Evolutionary conservation across 352 stramenopile genomes (phyloP).

Genomic region (Globisporangium okanoganense): DNA sequence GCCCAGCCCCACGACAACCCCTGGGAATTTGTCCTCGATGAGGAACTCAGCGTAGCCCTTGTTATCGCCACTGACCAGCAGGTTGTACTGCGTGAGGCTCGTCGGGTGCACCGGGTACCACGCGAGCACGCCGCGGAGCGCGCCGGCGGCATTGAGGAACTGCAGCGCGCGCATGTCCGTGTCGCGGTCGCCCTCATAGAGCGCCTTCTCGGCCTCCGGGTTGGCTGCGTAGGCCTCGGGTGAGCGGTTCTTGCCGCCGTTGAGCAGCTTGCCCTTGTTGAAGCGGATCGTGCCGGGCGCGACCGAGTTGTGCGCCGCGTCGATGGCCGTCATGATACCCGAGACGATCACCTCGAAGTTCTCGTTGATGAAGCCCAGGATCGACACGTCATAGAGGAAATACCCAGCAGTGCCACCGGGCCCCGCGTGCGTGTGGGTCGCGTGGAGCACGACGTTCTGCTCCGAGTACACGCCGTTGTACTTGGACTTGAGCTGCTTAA

Average conservation of each 20-base stretch:
- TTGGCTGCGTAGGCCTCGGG: slow-evolving; percentile 69
- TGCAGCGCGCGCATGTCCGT: slow-evolving; percentile 60
- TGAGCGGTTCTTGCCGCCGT: slow-evolving; percentile 62
- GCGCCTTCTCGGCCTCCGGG: slow-evolving; percentile 40
- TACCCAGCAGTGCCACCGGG: slow-evolving; percentile 72
- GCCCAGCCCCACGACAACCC: slow-evolving; percentile 26
- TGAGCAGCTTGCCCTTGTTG: slow-evolving; percentile 22
- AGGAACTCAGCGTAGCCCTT: slow-evolving; percentile 55
- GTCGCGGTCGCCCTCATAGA: slow-evolving; percentile 62
- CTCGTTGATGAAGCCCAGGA: slow-evolving; percentile 35
- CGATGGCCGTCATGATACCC: slow-evolving; percentile 57
- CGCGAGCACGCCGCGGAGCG: slow-evolving; percentile 44
- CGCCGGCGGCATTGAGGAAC: slow-evolving; percentile 29
- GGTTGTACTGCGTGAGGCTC: slow-evolving; percentile 65
- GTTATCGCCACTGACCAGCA: slow-evolving; percentile 76
- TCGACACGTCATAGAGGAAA: slow-evolving; percentile 56
- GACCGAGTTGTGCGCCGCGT: slow-evolving; percentile 45
- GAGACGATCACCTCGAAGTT: slow-evolving; percentile 65
- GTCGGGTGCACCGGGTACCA: slow-evolving; percentile 77
- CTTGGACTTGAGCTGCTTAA: slow-evolving; percentile 17
- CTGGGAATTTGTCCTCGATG: slow-evolving; percentile 23
- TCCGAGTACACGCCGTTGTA: slow-evolving; percentile 37
- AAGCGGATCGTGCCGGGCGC: slow-evolving; percentile 35
- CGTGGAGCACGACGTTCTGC: slow-evolving; percentile 66
- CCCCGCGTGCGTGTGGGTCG: slow-evolving; percentile 76